Evolutionary conservation across 495 filamentous ascomycete species (phyloP), one percentile per base, ranked within the genome.

Genomic region (Astrocystis sublimbata): DNA sequence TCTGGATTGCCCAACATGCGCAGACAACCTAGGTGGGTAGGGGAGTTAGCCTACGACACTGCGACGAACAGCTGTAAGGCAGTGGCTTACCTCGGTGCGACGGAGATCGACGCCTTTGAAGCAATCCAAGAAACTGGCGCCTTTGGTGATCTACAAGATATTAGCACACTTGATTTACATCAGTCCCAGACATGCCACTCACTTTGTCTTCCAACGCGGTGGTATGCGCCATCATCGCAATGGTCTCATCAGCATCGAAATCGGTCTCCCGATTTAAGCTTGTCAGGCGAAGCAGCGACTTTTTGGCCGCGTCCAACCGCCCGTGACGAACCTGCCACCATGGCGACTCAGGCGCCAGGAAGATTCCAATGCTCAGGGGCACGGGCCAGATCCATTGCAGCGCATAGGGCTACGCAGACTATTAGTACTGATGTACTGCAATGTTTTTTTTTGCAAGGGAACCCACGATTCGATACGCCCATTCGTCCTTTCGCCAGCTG

Each of bases 351-450:
- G 91, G 91, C 0, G 89, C 88, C 23, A 90, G 82, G 51, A 76
- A 79, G 59, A 91, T 86, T 24, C 86, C 89, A 61, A 91, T 78
- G 57, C 89, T 83, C 6, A 94, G 79, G 3, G 90, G 90, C 4
- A 89, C 68, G 0, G 90, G 89, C 89, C 89, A 94, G 82, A 94
- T 89, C 90, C 91, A 94, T 74, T 94, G 91, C 7, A 92, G 70
- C 3, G 85, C 86, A 63, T 90, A 92, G 0, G 87, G 70, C 69
- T 86, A 61, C 65, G 58, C 45, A 49, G n/a, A 4, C 10, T 42
- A 30, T 70, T 26, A 72, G 65, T 33, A 33, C 9, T n/a, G 9
- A 51, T 19, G 51, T 24, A 26, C 31, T n/a, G 12, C 17, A 23
- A 43, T 2, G 33, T 24, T 8, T 2, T 40, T 17, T 21, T 15